phyloP scores from a whole-genome alignment of 2,329 filamentous ascomycete species.

The Neonectria neomacrospora region DNA sequence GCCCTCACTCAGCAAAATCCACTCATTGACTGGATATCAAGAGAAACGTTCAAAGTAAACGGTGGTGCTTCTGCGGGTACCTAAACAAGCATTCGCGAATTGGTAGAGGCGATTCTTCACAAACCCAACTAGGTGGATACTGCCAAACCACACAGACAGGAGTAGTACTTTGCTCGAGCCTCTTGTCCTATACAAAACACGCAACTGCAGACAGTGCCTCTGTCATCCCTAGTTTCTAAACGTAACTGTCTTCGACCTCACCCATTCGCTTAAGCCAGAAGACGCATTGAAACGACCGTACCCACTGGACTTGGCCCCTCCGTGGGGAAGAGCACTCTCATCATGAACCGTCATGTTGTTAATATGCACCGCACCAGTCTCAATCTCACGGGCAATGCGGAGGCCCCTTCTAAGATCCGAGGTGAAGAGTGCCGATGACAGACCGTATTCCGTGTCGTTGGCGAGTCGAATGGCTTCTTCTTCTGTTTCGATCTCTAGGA shows the following conservation, averaged over 20 bases:
- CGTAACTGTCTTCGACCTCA: conserved; percentile 72
- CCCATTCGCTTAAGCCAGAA: conserved; percentile 68
- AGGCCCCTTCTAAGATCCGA: conserved; percentile 70
- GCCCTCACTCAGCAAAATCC: no score
- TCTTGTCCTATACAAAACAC: no score
- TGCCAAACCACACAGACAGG: no score
- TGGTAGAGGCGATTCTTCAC: no score
- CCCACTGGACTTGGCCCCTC: conserved; percentile 72
- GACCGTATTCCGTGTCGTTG: conserved; percentile 85
- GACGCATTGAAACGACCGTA: conserved; percentile 69
- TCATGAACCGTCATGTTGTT: conserved; percentile 75
- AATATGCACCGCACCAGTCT: conserved; percentile 75
- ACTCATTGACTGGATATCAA: no score
- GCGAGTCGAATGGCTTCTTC: conserved; percentile 79
- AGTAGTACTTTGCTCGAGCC: neutral
- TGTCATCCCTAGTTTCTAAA: conserved; percentile 53
- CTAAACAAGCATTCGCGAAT: no score
- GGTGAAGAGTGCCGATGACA: conserved; percentile 78
- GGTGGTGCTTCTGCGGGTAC: no score
- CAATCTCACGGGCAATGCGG: conserved; percentile 69
- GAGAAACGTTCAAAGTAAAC: no score
- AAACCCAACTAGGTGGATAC: no score
- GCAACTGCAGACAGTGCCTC: neutral
- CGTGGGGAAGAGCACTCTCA: conserved; percentile 71
- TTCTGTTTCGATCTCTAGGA: conserved; percentile 73